Evolutionary conservation across 2,329 filamentous ascomycete species (phyloP).

Genomic region (Fusarium brevicatenulatum): DNA sequence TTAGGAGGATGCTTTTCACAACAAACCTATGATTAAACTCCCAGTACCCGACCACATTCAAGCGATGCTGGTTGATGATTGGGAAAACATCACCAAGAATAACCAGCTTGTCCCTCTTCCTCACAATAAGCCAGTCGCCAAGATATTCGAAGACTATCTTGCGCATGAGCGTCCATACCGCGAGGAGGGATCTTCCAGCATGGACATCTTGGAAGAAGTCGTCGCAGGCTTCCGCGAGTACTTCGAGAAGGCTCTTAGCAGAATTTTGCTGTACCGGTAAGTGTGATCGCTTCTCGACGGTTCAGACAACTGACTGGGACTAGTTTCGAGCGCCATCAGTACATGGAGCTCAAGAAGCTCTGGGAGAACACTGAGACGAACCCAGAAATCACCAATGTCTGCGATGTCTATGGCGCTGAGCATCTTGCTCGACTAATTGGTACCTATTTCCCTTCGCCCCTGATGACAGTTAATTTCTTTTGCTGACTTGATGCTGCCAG

Average conservation of each 20-base stretch:
- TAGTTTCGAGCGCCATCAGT: constrained; percentile 91
- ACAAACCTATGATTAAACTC: constrained; percentile 85
- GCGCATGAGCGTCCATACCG: constrained; percentile 75
- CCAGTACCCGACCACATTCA: constrained; percentile 90
- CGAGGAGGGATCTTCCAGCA: constrained; percentile 72
- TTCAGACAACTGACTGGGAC: constrained; percentile 35
- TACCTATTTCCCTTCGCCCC: constrained; percentile 56
- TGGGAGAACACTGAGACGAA: constrained; percentile 72
- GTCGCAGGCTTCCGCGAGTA: constrained; percentile 89
- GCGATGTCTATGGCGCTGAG: constrained; percentile 91
- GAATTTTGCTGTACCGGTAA: constrained; percentile 85
- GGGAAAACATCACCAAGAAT: constrained; percentile 98
- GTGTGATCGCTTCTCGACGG: constrained; percentile 18
- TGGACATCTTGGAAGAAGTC: constrained; percentile 90
- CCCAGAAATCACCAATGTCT: constrained; percentile 74
- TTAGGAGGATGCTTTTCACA: constrained; percentile 89
- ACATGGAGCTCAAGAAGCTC: constrained; percentile 77
- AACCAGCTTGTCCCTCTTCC: constrained; percentile 89
- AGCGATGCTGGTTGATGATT: constrained; percentile 93
- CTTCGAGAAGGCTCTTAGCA: constrained; percentile 89
- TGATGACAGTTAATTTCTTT: not conserved
- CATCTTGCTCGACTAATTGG: constrained; percentile 90
- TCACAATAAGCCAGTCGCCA: constrained; percentile 76
- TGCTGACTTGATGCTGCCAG: constrained; percentile 56
- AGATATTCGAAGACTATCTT: constrained; percentile 84